Base-by-base conservation (phyloP, 164 flowering plant genomes). In the Umbilicus rupestris region DNA sequence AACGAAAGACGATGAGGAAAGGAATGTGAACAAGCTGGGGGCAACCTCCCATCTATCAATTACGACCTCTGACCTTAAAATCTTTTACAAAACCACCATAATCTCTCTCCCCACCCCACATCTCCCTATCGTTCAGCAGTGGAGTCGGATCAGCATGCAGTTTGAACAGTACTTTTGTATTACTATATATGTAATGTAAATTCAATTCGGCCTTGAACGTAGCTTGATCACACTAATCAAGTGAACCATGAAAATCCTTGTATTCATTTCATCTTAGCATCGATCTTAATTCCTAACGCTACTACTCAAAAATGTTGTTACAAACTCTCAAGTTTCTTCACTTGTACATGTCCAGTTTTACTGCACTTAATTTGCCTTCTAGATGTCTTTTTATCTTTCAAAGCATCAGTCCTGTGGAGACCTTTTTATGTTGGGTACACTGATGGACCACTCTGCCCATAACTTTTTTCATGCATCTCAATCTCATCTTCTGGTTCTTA, bases 401-500 rank as follows among this genome's bases (percentile, higher is more conserved):
- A 74, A 71, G 72, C 70, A 78, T 76, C 70, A 70, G 77, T 73
- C 58, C 66, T 71, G 75, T 42, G 14, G 42, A 24, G 71, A 66
- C 78, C 79, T 73, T 73, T 75, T 73, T 29, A 24, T 33, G 22
- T 44, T 44, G 71, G 71, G 78, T 78, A 73, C 76, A 69, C 70
- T 63, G 68, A 64, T 63, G 71, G 60, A 69, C 72, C 72, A 57
- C 52, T 71, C 65, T 47, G 55, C 63, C 75, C 72, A n/a, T 52
- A 77, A 63, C 73, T 69, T 80, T 69, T 80, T 75, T 79, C 75
- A 76, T 74, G 73, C 70, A 76, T 69, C n/a, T n/a, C n/a, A n/a
- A n/a, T n/a, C n/a, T n/a, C n/a, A n/a, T n/a, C 64, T 71, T 72
- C 68, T 71, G 73, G 69, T 70, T 73, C 39, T 69, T 57, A 58